Base-by-base conservation (phyloP, 352 stramenopile genomes). In the Aphanomyces invadans region DNA sequence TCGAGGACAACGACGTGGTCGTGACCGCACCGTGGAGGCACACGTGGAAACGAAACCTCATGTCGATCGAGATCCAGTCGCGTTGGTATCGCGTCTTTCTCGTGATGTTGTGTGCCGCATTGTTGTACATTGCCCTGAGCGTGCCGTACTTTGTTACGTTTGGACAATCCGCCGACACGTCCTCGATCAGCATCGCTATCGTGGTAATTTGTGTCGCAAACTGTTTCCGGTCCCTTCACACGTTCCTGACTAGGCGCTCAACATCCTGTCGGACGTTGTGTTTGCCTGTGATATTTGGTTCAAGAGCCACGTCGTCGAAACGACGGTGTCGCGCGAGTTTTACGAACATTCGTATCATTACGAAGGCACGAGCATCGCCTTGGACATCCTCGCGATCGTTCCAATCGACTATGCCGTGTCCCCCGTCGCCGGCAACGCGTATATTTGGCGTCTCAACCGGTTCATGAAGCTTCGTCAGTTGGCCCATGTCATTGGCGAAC, bases 101-200 rank as follows among this genome's bases (percentile, higher is more conserved):
- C 11, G 53, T 38, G 25, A 19, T 62, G 0, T 28, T 68, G 3
- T 59, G 36, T 44, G 2, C 10, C 2, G 11, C 51, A n/a, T 51
- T 62, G 54, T 29, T 81, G 25, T 90, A 89, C 70, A 61, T 80
- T n/a, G 71, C 83, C 31, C 15, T 79, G 25, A 86, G 74, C 12
- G 62, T 90, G 3, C 81, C 80, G 11, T 70, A 89, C 9, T 78
- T 82, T 0, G 72, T 92, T 42, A 82, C 81, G 32, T 86, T 92
- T 55, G 70, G 84, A 55, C 88, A 83, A 48, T 7, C 7, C 7
- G 7, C 7, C 36, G 36, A 42, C 36, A 42, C 7, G 7, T 15
- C 7, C 7, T 42, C 36, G 7, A 42, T 42, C 15, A 42, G 7
- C 36, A 42, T 42, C 15, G 36, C 36, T 15, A 42, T 42, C 7